A percentile compares a stretch with the other conserved stretches of the same genome.
phyloP scores from a whole-genome alignment of 208 protist species.

The Blechomonas ayalai region DNA sequence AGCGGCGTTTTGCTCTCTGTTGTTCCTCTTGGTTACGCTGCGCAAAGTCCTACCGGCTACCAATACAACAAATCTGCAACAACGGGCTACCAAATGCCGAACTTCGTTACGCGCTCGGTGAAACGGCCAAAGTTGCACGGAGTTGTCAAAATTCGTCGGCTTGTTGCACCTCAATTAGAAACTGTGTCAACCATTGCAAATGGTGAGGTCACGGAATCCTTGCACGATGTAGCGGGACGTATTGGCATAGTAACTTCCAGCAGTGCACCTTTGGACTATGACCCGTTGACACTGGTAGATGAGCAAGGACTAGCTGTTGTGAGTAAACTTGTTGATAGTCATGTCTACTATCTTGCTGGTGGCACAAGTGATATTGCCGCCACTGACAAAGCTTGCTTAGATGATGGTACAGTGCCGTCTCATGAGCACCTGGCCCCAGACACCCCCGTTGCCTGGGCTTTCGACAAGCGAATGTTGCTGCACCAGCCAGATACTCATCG shows the following conservation, averaged over 20 bases:
- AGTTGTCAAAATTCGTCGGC: constrained; percentile 39
- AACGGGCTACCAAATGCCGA: neutral
- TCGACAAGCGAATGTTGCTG: constrained; percentile 52
- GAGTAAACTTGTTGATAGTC: constrained; percentile 30
- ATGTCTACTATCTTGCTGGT: constrained; percentile 54
- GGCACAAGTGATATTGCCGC: constrained; percentile 1
- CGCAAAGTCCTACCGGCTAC: neutral
- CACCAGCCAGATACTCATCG: constrained; percentile 43
- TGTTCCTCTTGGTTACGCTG: neutral
- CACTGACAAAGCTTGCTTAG: neutral
- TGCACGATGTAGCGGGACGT: constrained; percentile 27
- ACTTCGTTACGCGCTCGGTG: constrained; percentile 7
- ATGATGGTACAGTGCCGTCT: neutral
- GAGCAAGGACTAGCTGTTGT: constrained; percentile 51
- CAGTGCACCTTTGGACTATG: neutral
- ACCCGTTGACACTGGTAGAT: constrained; percentile 32
- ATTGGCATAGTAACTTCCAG: constrained; percentile 19
- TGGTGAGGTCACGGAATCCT: constrained; percentile 40
- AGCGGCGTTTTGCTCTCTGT: constrained; percentile 1
- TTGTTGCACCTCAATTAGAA: constrained; percentile 26
- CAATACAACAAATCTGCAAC: constrained; percentile 2
- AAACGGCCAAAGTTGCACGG: constrained; percentile 30
- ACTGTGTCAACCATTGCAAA: constrained; percentile 39
- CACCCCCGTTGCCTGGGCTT: constrained; percentile 52
- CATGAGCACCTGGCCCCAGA: constrained; percentile 18